Base-by-base conservation (phyloP, 2,329 filamentous ascomycete species). In the Penicillium corylophilum region DNA sequence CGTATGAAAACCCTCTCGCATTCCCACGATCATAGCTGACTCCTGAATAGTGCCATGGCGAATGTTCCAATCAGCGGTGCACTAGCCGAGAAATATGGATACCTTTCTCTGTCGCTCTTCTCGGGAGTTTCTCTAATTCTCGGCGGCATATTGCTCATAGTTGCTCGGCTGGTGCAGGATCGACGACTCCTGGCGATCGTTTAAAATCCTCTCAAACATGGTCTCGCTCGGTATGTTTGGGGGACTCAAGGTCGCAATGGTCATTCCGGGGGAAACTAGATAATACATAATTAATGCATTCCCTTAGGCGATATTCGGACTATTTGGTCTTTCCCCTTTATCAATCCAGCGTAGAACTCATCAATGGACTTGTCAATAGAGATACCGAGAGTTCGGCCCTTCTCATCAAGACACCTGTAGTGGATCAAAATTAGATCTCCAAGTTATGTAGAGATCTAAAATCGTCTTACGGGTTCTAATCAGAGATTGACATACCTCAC, bases 51-150 rank as follows among this genome's bases (percentile, higher is more conserved):
- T 13, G 69, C 71, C 4, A 68, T 77, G 43, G 68, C 73, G 4
- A 72, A 74, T 9, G 65, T 73, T 1, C 75, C 74, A 0, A 75
- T 78, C 6, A 73, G 72, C 26, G 75, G 76, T 0, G 65, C 70
- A 15, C 62, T 77, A 1, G 59, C 72, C 0, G 59, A 60, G 3
- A 64, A 63, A n/a, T 72, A 71, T 12, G 71, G 74, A 9, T 78
- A 75, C 45, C 57, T 76, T 4, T 62, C 72, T 0, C 52, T 77
- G 4, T 75, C 74, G 0, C 64, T 75, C 23, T 78, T 68, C 59
- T 53, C 71, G 29, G 68, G 67, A 0, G 54, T 62, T 3, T 64
- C 66, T 8, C 56, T 76, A 4, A 23, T 74, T 0, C 39, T 67
- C 0, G 73, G 72, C 2, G 61, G 62, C 8, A 9, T 62, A 0